Percentiles rank a stretch among this genome's conserved stretches.
Conservation (phyloP, 352 stramenopile genomes). For the Phytophthora capsici region DNA sequence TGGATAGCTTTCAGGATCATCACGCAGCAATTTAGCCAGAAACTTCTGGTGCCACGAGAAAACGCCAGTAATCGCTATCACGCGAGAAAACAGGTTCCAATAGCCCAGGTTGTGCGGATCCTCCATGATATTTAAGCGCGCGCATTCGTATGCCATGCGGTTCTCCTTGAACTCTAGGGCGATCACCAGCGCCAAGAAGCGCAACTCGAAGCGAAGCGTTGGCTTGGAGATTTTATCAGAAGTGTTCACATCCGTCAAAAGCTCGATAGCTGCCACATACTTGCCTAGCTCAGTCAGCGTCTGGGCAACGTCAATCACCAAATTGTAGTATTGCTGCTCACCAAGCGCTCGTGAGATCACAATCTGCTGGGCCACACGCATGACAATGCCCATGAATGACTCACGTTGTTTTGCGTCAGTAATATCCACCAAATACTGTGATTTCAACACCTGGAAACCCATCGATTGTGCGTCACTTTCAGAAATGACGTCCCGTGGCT, state of each 20-base stretch:
- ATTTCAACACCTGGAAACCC: slow-evolving; percentile 83
- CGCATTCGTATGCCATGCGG: slow-evolving; percentile 89
- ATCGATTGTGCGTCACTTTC: slow-evolving; percentile 68
- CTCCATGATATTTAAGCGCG: slow-evolving; percentile 87
- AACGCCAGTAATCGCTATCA: slow-evolving; percentile 84
- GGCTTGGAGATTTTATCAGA: slow-evolving; percentile 84
- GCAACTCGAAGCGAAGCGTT: slow-evolving; percentile 76
- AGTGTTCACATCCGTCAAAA: slow-evolving; percentile 88
- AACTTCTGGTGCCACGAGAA: slow-evolving; percentile 92
- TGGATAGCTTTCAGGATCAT: slow-evolving; percentile 80
- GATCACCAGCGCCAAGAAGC: slow-evolving; percentile 85
- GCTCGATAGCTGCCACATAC: slow-evolving; percentile 83
- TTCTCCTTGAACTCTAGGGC: slow-evolving; percentile 87
- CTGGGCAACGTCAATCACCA: slow-evolving; percentile 82
- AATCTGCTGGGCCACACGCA: slow-evolving; percentile 84
- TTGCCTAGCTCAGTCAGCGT: slow-evolving; percentile 84
- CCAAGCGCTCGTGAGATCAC: slow-evolving; percentile 77
- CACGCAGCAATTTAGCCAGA: slow-evolving; percentile 77
- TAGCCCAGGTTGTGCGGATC: slow-evolving; percentile 82
- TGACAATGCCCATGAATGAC: slow-evolving; percentile 87
- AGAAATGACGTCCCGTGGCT: slow-evolving; percentile 62
- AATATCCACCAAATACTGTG: slow-evolving; percentile 84
- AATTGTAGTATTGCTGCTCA: slow-evolving; percentile 75
- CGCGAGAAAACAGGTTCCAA: slow-evolving; percentile 86
- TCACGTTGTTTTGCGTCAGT: slow-evolving; percentile 73